Evolutionary conservation across 2,329 filamentous ascomycete genomes (phyloP).

Genomic region (Aureobasidium sp.): DNA sequence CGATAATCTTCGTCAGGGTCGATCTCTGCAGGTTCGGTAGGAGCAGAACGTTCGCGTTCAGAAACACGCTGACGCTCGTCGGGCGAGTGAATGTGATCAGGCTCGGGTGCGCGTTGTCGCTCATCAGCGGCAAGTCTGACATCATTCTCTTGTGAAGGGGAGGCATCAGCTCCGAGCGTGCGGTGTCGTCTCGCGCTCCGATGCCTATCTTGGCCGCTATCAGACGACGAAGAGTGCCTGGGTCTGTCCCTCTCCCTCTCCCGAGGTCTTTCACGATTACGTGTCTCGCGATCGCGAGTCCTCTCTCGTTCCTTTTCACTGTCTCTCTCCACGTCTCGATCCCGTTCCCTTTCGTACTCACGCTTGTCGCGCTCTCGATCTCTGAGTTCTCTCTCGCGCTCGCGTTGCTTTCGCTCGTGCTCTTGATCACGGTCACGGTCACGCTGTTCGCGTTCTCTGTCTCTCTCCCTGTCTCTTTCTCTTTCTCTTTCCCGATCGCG

Average conservation of each 20-base stretch:
- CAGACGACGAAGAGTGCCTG: conserved; percentile 14
- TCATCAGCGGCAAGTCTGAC: conserved; percentile 5
- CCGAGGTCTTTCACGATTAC: conserved; percentile 20
- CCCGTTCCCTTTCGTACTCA: conserved; percentile 20
- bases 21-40: conserved; percentile 22
- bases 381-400: conserved; percentile 9
- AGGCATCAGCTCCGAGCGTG: neutral
- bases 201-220: conserved; percentile 7
- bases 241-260: conserved; percentile 19
- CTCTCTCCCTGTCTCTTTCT: conserved; percentile 16
- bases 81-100: neutral
- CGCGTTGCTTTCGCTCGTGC: conserved; percentile 3
- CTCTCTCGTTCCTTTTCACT: conserved; percentile 20
- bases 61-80: neutral
- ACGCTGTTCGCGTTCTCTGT: conserved; percentile 12
- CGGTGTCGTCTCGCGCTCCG: conserved; percentile 15
- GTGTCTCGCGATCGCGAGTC: conserved; percentile 12
- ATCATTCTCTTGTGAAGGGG: conserved; percentile 11
- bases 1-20: conserved; percentile 45
- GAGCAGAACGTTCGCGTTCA: conserved; percentile 19
- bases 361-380: conserved; percentile 12
- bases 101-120: conserved; percentile 13
- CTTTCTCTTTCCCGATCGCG: conserved; percentile 17
- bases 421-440: conserved; percentile 10
- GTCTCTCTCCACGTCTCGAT: conserved; percentile 18